Base-by-base conservation (phyloP, 192 early-diverging fungal genomes). In the Linnemannia elongata region DNA sequence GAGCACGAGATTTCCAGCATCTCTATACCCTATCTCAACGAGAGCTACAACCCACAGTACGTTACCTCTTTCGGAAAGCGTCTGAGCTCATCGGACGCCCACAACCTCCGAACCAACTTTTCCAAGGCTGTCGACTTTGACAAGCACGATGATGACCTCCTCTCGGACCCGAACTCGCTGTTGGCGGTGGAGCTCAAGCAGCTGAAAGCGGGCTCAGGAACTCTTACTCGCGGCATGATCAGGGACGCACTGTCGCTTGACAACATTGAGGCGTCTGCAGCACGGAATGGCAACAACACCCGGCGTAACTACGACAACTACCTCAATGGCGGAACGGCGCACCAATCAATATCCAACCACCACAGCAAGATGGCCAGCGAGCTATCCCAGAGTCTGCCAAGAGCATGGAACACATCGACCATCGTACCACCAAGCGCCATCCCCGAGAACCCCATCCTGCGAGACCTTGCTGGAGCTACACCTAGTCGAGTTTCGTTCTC, bases 1-100 rank as follows among this genome's bases (percentile, higher is more conserved):
- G 90, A 92, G 69, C 90, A 94, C 66, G 91, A 93, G 49, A 92
- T 92, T 5, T 88, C 90, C 2, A 85, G 79, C 39, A 90, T 92
- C 3, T 88, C 89, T 30, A 89, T 94, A 22, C 94, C 94, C 8
- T 90, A 90, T 52, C 76, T 94, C 22, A 77, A 81, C 17, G 87
- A 91, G 30, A 79, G 74, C 57, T 73, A 76, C 74, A 84, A 79
- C 30, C 24, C 72, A 47, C 88, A 79, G 66, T 75, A 78, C 30
- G 33, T 80, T 8, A 38, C 69, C 22, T 15, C 71, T 9, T 87
- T 81, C 57, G 85, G 85, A 4, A 87, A 87, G 57, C 10, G 85
- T 15, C 80, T 87, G 15, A 73, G 73, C 69, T 81, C 85, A 1
- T 75, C 80, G 22, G 85, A 87, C 18, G 79, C 80, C 3, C 72